phyloP scores from a whole-genome alignment of 208 protist species.

The Acanthamoeba lenticulata region DNA sequence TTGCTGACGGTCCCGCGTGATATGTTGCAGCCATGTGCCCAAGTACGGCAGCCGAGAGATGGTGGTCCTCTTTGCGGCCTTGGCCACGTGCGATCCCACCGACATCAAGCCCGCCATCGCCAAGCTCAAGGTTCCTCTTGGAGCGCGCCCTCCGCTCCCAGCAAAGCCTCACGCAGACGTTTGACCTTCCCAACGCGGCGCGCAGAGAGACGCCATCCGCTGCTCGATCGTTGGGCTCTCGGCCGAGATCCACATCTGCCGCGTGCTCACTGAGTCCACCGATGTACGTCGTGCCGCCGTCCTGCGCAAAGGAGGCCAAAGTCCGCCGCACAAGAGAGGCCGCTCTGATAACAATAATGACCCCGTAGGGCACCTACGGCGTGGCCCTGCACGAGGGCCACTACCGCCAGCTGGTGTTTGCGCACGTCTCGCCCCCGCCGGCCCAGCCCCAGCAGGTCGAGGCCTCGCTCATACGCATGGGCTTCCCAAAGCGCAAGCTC shows the following conservation, averaged over 20 bases:
- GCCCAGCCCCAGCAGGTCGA: conserved; percentile 40
- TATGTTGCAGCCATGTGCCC: conserved; percentile 80
- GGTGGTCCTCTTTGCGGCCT: conserved; percentile 78
- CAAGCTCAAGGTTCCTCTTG: conserved; percentile 62
- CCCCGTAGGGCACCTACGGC: conserved; percentile 69
- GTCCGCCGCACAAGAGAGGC: too few relatives aligned
- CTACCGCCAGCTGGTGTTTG: conserved; percentile 78
- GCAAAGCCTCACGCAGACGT: too few relatives aligned
- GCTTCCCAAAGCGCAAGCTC: conserved; percentile 76
- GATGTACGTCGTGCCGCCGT: conserved; percentile 61
- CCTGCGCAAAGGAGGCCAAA: too few relatives aligned
- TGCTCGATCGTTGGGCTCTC: conserved; percentile 82
- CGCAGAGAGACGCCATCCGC: conserved; percentile 68
- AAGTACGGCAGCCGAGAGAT: conserved; percentile 87
- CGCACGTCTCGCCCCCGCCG: conserved; percentile 79
- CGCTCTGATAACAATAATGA: too few relatives aligned
- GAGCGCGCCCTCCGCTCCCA: too few relatives aligned
- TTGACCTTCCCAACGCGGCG: too few relatives aligned
- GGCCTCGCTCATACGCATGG: conserved; percentile 81
- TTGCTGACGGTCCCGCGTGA: background rate
- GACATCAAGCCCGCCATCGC: conserved; percentile 85
- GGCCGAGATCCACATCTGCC: conserved; percentile 83
- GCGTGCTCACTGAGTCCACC: conserved; percentile 77
- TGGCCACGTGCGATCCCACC: conserved; percentile 87
- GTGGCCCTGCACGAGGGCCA: conserved; percentile 80